These are phyloP conservation scores for Hevea brasiliensis DNA, from an alignment of 345 rosid genomes.

Conservation along the genomic window DNA sequence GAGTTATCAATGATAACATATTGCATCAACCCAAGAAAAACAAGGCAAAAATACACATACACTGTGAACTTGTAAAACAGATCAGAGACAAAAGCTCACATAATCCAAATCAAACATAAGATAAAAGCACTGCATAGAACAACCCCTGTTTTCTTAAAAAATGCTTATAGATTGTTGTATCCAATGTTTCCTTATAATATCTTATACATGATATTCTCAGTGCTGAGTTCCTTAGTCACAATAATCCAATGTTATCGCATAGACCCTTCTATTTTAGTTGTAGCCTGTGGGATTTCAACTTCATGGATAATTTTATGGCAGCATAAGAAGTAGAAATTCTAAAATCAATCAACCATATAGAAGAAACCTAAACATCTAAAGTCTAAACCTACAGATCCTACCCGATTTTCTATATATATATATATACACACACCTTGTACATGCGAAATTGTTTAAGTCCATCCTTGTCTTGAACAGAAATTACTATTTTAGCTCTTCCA, in stretches of 20 bases:
- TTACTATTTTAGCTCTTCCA: constrained; percentile 68
- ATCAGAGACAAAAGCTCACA: neutral
- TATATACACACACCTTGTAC: constrained; percentile 47
- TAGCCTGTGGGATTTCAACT: neutral
- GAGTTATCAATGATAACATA: neutral
- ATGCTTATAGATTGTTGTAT: too few relatives aligned
- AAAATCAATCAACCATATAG: neutral
- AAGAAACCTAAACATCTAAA: neutral
- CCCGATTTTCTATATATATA: neutral
- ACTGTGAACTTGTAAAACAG: neutral
- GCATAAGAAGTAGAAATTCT: neutral
- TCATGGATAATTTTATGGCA: neutral
- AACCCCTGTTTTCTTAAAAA: neutral
- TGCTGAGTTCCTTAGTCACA: neutral
- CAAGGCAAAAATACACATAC: neutral
- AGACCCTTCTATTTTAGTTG: neutral
- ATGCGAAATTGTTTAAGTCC: constrained; percentile 61
- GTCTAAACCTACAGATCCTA: neutral
- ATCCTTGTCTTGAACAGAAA: constrained; percentile 70
- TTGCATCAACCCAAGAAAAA: neutral
- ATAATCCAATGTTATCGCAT: neutral
- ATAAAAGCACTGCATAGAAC: neutral
- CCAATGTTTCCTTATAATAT: neutral
- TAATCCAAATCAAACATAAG: neutral
- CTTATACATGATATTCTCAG: neutral